phyloP scores from a whole-genome alignment of 1,284 basidiomycete genomes.

The Stygiomarasmius scandens region DNA sequence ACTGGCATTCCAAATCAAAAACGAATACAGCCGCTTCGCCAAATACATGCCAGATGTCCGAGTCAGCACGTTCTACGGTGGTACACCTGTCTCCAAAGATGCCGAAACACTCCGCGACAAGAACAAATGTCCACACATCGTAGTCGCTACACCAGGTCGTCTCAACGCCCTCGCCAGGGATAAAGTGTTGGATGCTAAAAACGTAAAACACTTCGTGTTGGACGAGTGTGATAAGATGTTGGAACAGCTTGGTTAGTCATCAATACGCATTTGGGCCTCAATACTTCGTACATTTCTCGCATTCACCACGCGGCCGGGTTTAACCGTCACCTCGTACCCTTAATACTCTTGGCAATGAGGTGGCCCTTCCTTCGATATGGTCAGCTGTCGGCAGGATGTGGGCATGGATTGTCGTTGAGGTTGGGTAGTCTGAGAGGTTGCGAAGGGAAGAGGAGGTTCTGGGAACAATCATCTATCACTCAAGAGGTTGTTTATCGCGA shows the following conservation, averaged over 20 bases:
- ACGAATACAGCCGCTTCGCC: conserved; percentile 98
- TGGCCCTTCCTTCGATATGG: conserved; percentile 34
- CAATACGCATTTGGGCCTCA: conserved; percentile 63
- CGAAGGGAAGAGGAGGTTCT: background rate
- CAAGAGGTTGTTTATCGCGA: conserved; percentile 3
- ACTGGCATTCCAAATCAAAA: conserved; percentile 99
- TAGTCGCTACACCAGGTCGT: conserved; percentile 97
- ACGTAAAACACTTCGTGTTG: conserved; percentile 98
- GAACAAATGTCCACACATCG: conserved; percentile 97
- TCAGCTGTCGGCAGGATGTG: conserved; percentile 30
- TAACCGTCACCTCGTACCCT: conserved; percentile 24
- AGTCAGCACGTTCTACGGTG: conserved; percentile 97
- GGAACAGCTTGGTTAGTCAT: conserved; percentile 98
- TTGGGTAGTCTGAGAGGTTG: conserved; percentile 8
- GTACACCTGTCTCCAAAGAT: conserved; percentile 94
- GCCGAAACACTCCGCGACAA: conserved; percentile 95
- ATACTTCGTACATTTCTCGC: conserved; percentile 41
- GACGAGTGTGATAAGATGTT: conserved; percentile 99
- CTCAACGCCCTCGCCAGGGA: conserved; percentile 92
- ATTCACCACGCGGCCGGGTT: conserved; percentile 38
- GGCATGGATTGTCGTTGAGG: conserved; percentile 26
- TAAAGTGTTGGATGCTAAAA: conserved; percentile 89
- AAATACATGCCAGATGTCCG: conserved; percentile 99
- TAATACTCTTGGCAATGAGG: conserved; percentile 22
- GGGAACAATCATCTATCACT: background rate